Evolutionary conservation across 163 green algal species (phyloP), one percentile per base, ranked within the genome.

Genomic region (Volvox carteri): DNA sequence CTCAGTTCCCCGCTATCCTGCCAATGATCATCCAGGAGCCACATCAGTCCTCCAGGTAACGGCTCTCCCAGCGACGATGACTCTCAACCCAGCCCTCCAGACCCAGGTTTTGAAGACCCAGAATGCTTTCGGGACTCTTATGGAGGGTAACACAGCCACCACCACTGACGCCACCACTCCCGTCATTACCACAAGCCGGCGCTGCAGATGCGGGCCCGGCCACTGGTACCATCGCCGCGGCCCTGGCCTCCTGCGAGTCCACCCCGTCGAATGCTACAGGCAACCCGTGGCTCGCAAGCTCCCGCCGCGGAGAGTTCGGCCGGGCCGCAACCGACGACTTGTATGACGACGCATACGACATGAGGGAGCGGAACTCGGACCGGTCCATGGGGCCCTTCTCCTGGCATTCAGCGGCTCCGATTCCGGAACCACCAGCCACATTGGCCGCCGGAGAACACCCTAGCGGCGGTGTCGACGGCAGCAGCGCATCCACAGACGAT

Each of bases 111-210:
- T 50, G n/a, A 25, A 88, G 83, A 35, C 83, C 83, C 83, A 88
- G 50, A 12, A 88, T 81, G 37, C 48, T 75, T 11, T 88, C 83
- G 0, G 83, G 83, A 48, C 67, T 88, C 83, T 81, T 88, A 4
- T n/a, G 44, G 33, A 74, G 19, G n/a, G n/a, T 12, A 23, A 6
- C 8, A 52, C 50, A 52, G 35, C 37, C 19, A 4, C 7, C 74
- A 33, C 75, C 48, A 18, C 75, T 16, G 42, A 1, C 52, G 73
- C 44, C n/a, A 8, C 23, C 19, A 39, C 42, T 8, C 1, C 30
- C 48, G 37, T 8, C 73, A 8, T 65, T 19, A 9, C 4, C 44
- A 56, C 18, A 44, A 33, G 28, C 44, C 74, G 74, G 11, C 75
- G 75, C 30, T 33, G 30, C 9, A 8, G 5, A 8, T 50, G 48